Percentiles rank a stretch among this genome's conserved stretches.
Conservation (phyloP, 1,139 yeast genomes). For the Geotrichum fermentans region DNA sequence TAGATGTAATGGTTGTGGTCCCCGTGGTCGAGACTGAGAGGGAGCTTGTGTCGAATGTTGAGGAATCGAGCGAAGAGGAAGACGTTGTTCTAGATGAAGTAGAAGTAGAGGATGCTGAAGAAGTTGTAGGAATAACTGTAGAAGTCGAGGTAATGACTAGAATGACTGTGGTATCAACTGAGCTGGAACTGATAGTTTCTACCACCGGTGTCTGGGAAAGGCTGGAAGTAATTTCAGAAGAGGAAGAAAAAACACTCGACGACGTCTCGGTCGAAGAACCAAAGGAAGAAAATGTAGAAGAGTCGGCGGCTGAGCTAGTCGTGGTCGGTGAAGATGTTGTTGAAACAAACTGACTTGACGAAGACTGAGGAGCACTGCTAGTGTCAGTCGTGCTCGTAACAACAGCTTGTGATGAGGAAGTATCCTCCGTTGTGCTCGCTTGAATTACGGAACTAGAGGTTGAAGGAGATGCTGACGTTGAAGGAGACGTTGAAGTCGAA, state of each 20-base stretch:
- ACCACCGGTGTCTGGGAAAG: neutral
- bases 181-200: neutral
- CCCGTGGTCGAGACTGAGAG: constrained; percentile 1
- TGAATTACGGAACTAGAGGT: neutral
- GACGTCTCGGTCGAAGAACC: neutral
- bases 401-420: neutral
- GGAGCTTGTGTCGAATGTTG: neutral
- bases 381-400: neutral
- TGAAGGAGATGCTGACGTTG: neutral
- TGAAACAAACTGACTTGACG: neutral
- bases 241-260: neutral
- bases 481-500: neutral
- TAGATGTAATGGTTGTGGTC: neutral
- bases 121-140: constrained; percentile 9
- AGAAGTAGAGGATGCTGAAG: constrained; percentile 1
- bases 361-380: neutral
- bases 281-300: neutral
- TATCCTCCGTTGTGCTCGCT: neutral
- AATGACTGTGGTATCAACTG: constrained; percentile 20
- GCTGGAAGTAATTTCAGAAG: neutral
- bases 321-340: neutral
- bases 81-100: neutral
- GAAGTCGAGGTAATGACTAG: constrained; percentile 20
- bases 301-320: neutral
- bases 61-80: neutral